Conservation (phyloP, 805 yeast species). For the Candida saitoana region DNA sequence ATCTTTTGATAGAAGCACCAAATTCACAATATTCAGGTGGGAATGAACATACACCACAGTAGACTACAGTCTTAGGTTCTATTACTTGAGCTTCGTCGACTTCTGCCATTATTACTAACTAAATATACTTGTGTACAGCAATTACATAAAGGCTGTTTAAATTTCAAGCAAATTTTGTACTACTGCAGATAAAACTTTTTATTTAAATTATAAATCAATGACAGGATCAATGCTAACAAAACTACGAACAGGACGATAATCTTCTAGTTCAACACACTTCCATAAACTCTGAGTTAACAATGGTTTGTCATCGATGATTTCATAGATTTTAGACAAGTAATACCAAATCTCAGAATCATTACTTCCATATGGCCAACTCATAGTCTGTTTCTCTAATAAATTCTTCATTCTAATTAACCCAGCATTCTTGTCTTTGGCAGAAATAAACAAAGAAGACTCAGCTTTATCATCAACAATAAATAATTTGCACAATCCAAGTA, state of each 20-base stretch:
- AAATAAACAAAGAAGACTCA: constrained; percentile 41
- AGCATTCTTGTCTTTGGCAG: constrained; percentile 53
- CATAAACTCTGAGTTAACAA: constrained; percentile 50
- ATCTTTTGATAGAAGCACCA: constrained; percentile 73
- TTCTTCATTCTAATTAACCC: constrained; percentile 56
- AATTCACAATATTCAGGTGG: constrained; percentile 95
- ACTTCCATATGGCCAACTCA: constrained; percentile 37
- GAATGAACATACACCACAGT: constrained; percentile 76
- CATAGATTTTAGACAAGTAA: constrained; percentile 61
- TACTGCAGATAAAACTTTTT: neutral
- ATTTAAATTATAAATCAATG: neutral
- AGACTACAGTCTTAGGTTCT: constrained; percentile 40
- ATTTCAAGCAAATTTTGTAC: neutral
- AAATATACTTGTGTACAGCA: neutral
- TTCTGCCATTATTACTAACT: constrained; percentile 10
- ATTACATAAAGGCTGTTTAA: too few species aligned
- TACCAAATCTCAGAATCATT: constrained; percentile 63
- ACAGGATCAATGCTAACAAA: constrained; percentile 25
- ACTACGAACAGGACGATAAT: constrained; percentile 50
- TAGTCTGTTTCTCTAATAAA: constrained; percentile 35
- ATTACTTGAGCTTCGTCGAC: constrained; percentile 2
- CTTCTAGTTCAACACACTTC: constrained; percentile 63
- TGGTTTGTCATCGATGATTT: constrained; percentile 48
- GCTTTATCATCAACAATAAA: constrained; percentile 39
- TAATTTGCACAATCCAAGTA: constrained; percentile 52